Percentiles rank a stretch among this genome's conserved stretches.
Conservation (phyloP, 768 basidiomycete genomes). For the Auricularia auricula-judae region DNA sequence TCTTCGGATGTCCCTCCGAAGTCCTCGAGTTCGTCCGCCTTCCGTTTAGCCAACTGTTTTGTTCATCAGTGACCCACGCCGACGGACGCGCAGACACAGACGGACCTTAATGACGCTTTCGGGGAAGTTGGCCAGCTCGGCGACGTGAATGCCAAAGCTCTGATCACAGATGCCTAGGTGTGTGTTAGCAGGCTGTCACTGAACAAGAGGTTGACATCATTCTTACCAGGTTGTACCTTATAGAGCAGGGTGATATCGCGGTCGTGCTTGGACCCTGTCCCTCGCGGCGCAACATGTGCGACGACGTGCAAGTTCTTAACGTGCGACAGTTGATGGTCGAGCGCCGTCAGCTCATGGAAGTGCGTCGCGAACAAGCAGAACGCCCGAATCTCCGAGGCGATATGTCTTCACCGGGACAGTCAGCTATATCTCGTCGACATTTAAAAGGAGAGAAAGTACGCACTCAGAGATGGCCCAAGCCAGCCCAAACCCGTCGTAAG, state of each 20-base stretch:
- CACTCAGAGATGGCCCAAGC: conserved; percentile 99
- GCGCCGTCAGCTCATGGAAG: conserved; percentile 91
- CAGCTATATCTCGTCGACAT: background rate
- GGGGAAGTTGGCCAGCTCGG: conserved; percentile 94
- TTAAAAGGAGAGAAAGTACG: conserved; percentile 13
- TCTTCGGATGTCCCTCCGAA: conserved; percentile 43
- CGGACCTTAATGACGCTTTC: conserved; percentile 80
- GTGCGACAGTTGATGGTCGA: conserved; percentile 75
- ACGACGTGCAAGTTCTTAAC: conserved; percentile 95
- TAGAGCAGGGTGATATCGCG: conserved; percentile 76
- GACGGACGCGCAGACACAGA: background rate
- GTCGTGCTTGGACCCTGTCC: conserved; percentile 29
- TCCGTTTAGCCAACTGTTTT: conserved; percentile 71
- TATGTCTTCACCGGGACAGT: conserved; percentile 49
- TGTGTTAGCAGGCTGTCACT: background rate
- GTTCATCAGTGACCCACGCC: background rate
- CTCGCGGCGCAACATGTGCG: conserved; percentile 65
- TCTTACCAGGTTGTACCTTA: conserved; percentile 65
- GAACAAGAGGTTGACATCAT: background rate
- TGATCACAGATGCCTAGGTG: conserved; percentile 82
- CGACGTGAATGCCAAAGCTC: conserved; percentile 97
- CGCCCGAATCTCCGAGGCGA: conserved; percentile 82
- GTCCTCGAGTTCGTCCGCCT: conserved; percentile 86
- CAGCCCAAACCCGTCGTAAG: conserved; percentile 93
- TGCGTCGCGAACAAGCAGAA: conserved; percentile 97